phyloP scores from a whole-genome alignment of 2,329 filamentous ascomycete genomes.

The Albifimbria verrucaria region DNA sequence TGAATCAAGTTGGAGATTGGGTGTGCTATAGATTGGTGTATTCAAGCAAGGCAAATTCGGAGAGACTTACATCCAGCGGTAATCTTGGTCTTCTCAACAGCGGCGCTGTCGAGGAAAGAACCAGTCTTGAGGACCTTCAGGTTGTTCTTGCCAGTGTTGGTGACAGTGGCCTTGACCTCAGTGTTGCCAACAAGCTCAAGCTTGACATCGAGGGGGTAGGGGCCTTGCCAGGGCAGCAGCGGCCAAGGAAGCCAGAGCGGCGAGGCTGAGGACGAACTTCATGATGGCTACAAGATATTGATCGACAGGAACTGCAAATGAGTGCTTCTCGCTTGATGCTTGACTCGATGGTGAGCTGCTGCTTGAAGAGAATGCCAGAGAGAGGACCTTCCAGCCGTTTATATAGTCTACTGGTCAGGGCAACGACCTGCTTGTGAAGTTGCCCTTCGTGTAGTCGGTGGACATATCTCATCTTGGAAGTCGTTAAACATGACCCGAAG shows the following conservation, averaged over 20 bases:
- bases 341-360: neutral
- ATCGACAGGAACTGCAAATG: neutral
- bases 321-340: neutral
- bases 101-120: slow-evolving; percentile 48
- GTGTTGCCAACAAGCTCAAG: slow-evolving; percentile 48
- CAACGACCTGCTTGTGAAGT: neutral
- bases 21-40: too few relatives aligned
- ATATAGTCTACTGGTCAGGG: neutral
- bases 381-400: neutral
- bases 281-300: slow-evolving; percentile 26
- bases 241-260: slow-evolving; percentile 31
- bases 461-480: neutral
- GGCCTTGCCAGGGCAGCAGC: slow-evolving; percentile 34
- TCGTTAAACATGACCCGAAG: neutral
- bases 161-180: slow-evolving; percentile 50
- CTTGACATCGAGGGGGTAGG: slow-evolving; percentile 39
- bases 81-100: slow-evolving; percentile 51
- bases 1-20: too few relatives aligned
- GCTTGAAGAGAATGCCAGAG: neutral
- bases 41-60: too few relatives aligned
- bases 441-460: neutral
- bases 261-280: slow-evolving; percentile 34
- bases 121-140: slow-evolving; percentile 52
- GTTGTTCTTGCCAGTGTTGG: slow-evolving; percentile 46
- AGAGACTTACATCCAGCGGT: slow-evolving; percentile 43